Conservation (phyloP, 1,284 basidiomycete species). For the Puccinia novopanici region DNA sequence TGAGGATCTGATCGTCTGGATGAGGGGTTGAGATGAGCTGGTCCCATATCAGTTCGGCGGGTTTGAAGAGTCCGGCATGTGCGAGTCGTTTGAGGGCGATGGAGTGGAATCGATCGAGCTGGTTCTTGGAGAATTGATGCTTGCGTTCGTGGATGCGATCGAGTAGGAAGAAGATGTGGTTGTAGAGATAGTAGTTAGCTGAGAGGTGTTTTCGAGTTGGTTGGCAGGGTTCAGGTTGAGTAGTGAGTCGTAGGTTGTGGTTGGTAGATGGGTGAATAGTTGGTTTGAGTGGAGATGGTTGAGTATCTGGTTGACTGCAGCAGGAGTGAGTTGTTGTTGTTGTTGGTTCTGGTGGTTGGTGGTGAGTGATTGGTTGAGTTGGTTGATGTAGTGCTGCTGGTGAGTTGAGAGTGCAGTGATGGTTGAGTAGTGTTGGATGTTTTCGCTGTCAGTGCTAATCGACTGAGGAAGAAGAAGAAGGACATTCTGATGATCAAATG, state of each 20-base stretch:
- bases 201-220: not conserved
- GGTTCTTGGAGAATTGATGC: not conserved
- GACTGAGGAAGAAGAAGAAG: too few relatives aligned
- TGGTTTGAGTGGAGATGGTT: slow-evolving; percentile 21
- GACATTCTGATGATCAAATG: too few relatives aligned
- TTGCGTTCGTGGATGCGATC: slow-evolving; percentile 46
- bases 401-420: too few relatives aligned
- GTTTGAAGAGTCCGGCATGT: slow-evolving; percentile 23
- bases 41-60: slow-evolving; percentile 45
- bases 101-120: slow-evolving; percentile 16
- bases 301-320: slow-evolving; percentile 13
- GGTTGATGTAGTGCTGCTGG: not conserved
- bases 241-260: not conserved
- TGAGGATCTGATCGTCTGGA: slow-evolving; percentile 32
- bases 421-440: too few relatives aligned
- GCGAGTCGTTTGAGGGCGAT: slow-evolving; percentile 30
- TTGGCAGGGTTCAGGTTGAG: slow-evolving; percentile 1
- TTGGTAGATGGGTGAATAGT: slow-evolving; percentile 23
- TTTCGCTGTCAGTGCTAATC: too few relatives aligned
- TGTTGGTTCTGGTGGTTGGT: too few relatives aligned
- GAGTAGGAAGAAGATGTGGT: slow-evolving; percentile 46
- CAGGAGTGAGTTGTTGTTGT: slow-evolving; percentile 15
- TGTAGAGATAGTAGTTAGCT: slow-evolving; percentile 33
- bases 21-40: not conserved
- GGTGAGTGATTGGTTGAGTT: slow-evolving; percentile 1